Evolutionary conservation across 148 eudicot species (phyloP), one percentile per base, ranked within the genome.

Genomic region (Simmondsia chinensis): DNA sequence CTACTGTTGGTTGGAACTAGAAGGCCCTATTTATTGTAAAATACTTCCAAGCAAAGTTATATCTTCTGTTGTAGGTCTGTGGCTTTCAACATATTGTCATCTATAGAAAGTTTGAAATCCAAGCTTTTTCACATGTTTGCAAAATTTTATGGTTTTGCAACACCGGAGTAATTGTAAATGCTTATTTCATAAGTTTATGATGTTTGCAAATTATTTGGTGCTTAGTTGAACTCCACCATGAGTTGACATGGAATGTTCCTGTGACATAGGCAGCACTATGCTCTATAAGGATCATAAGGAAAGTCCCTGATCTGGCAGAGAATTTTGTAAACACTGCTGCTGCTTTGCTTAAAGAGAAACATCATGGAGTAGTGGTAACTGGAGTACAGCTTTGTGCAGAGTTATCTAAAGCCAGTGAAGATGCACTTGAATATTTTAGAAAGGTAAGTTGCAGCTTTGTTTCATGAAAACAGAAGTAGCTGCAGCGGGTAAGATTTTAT

Each of bases 291-390:
- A 93, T 93, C 45, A 75, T 93, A 57, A 84, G 72, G 88, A 89
- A 89, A 65, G 97, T 89, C 31, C 95, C 97, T 17, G 97, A 89
- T 60, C 73, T 89, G 71, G 95, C 93, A n/a, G 97, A 89, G 61
- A 89, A 89, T 51, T 89, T 89, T 39, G 50, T 86, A 15, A 82
- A 91, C 39, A 60, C 83, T 73, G 89, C 94, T 57, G 82, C 89
- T 30, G 59, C 83, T 36, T 72, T 93, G 62, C 77, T 93, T 39
- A 93, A 77, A 64, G 99, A 91, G 71, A 93, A 93, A 65, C 99
- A 93, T 64, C 99, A 93, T 46, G 99, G 99, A 51, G 99, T 86
- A 50, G 58, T 93, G 38, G 29, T 93, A 63, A 79, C 99, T 31
- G 96, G 96, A 37, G 77, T 93, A 26, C 94, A 82, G 61, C 81